A percentile compares a stretch with the other conserved stretches of the same genome.
phyloP scores from a whole-genome alignment of 805 yeast species.

The Candida oleophila region DNA sequence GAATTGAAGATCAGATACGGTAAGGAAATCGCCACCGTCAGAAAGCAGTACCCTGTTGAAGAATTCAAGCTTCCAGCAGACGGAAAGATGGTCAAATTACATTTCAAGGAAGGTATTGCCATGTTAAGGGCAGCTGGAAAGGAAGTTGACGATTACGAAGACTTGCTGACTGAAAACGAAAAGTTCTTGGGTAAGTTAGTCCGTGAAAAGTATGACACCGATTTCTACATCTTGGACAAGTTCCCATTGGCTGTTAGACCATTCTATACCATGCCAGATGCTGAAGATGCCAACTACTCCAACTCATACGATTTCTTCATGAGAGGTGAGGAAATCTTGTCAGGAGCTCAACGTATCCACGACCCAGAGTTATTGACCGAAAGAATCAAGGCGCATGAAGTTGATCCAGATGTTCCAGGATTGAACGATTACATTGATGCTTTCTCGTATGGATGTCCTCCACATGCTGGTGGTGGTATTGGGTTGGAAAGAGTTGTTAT shows the following conservation, averaged over 20 bases:
- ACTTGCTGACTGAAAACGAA: constrained; percentile 91
- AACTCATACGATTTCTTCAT: constrained; percentile 99
- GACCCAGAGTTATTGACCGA: constrained; percentile 79
- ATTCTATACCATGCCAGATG: constrained; percentile 98
- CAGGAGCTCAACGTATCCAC: constrained; percentile 99
- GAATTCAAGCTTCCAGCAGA: constrained; percentile 92
- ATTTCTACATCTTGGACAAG: constrained; percentile 95
- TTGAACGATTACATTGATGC: constrained; percentile 89
- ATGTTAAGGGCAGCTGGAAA: constrained; percentile 86
- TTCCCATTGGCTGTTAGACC: constrained; percentile 98
- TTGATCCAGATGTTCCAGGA: constrained; percentile 80
- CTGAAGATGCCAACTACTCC: constrained; percentile 87
- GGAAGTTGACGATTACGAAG: constrained; percentile 84
- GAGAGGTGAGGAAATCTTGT: constrained; percentile 99
- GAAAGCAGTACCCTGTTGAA: constrained; percentile 96
- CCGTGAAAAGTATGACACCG: constrained; percentile 93
- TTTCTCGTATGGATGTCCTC: constrained; percentile 92
- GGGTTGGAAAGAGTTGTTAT: constrained; percentile 98
- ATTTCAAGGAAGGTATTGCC: constrained; percentile 87
- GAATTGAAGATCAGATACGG: constrained; percentile 79
- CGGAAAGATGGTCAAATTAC: constrained; percentile 89
- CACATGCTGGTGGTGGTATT: constrained; percentile 99
- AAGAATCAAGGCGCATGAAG: constrained; percentile 81
- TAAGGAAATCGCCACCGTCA: constrained; percentile 82
- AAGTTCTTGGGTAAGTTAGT: constrained; percentile 88